Evolutionary conservation across 768 basidiomycete genomes (phyloP).

Genomic region (Macrolepiota albuminosa): DNA sequence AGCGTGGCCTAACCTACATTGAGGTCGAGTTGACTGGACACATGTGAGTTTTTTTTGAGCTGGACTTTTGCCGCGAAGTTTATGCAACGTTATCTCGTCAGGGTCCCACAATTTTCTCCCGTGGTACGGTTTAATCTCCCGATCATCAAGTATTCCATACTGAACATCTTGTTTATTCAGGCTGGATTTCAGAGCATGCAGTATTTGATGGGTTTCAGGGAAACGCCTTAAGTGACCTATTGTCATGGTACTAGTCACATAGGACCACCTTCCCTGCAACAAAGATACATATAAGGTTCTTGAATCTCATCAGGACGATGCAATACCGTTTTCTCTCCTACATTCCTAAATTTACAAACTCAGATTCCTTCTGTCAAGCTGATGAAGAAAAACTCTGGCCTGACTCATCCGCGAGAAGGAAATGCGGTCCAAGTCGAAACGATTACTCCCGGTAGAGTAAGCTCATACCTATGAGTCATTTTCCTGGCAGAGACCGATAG

Average conservation of each 20-base stretch:
- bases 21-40: background rate
- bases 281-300: background rate
- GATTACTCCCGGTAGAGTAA: too few species aligned
- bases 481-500: too few species aligned
- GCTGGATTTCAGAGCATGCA: background rate
- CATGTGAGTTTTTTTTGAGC: background rate
- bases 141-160: background rate
- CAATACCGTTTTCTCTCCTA: conserved; percentile 45
- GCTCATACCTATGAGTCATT: too few species aligned
- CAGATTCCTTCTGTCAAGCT: too few species aligned
- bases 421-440: too few species aligned
- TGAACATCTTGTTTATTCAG: background rate
- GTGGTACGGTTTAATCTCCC: background rate
- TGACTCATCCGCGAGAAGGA: too few species aligned
- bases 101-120: background rate
- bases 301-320: background rate
- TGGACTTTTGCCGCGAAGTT: background rate
- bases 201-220: background rate
- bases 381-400: too few species aligned
- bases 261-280: background rate
- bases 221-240: background rate
- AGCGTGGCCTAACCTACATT: background rate
- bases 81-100: background rate
- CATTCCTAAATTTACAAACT: too few species aligned
- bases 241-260: background rate